These are phyloP conservation scores for Notholithocarpus densiflorus DNA, from an alignment of 306 rosid genomes.

Conservation along the genomic window DNA sequence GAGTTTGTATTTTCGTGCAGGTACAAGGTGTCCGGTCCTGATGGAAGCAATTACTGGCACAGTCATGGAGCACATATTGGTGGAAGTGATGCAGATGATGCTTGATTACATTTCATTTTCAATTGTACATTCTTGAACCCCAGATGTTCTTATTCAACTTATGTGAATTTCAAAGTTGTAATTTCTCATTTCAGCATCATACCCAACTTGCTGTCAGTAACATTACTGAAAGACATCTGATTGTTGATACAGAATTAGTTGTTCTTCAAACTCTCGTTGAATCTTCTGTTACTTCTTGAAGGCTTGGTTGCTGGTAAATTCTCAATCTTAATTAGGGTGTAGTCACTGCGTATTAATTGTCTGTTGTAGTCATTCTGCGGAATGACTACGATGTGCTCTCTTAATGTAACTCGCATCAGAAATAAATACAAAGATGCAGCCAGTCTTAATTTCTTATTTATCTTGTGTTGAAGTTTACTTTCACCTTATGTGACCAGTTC, in stretches of 20 bases:
- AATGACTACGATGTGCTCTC: conserved; percentile 5
- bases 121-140: conserved; percentile 57
- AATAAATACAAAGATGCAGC: conserved; percentile 5
- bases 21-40: conserved; percentile 69
- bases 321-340: background rate
- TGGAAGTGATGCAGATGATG: conserved; percentile 89
- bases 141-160: conserved; percentile 32
- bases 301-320: background rate
- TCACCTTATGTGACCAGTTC: too few species aligned
- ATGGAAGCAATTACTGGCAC: conserved; percentile 72
- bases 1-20: conserved; percentile 50
- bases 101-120: conserved; percentile 31
- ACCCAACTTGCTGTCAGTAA: conserved; percentile 24
- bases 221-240: conserved; percentile 27
- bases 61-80: conserved; percentile 63
- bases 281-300: conserved; percentile 26
- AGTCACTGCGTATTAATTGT: too few species aligned
- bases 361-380: too few species aligned
- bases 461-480: background rate
- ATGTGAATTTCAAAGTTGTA: conserved; percentile 26
- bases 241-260: conserved; percentile 27
- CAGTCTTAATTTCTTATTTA: conserved; percentile 11
- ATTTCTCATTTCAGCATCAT: conserved; percentile 32
- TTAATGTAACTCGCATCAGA: background rate
- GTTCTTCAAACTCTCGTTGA: conserved; percentile 20